These are phyloP conservation scores for Sideroxylon spinosum DNA, from an alignment of 179 eudicot species.

Conservation along the genomic window DNA sequence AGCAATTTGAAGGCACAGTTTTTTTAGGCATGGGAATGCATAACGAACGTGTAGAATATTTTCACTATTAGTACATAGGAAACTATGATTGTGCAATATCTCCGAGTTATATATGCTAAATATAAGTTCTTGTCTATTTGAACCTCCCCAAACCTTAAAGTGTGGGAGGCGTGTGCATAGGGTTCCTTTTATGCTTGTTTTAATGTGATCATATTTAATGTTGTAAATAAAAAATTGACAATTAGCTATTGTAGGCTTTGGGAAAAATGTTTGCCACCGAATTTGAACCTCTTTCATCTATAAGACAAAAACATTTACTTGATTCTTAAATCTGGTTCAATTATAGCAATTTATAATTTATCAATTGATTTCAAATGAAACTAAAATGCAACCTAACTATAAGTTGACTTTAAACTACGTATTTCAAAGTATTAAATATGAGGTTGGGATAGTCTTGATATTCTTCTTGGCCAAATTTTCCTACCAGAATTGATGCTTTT, in stretches of 20 bases:
- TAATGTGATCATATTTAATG: constrained; percentile 23
- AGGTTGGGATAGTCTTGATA: constrained; percentile 90
- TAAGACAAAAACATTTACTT: constrained; percentile 35
- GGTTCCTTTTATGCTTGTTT: background rate
- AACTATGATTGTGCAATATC: no score
- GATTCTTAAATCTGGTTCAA: constrained; percentile 10
- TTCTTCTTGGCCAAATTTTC: constrained; percentile 83
- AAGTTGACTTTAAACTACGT: constrained; percentile 9
- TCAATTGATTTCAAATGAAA: background rate
- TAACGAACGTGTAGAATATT: no score
- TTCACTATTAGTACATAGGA: no score
- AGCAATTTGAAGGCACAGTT: background rate
- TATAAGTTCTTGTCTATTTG: background rate
- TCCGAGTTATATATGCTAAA: background rate
- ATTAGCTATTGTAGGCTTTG: constrained; percentile 50
- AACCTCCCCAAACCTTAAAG: no score
- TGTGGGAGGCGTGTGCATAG: no score
- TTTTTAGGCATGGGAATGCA: background rate
- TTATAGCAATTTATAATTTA: background rate
- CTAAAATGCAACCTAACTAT: background rate
- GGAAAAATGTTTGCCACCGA: constrained; percentile 90
- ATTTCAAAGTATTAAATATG: constrained; percentile 53
- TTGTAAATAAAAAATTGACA: constrained; percentile 52
- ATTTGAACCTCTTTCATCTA: constrained; percentile 62
- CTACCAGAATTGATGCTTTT: constrained; percentile 75